Evolutionary conservation across 208 protist genomes (phyloP).

Genomic region (Trypanosoma rangeli): DNA sequence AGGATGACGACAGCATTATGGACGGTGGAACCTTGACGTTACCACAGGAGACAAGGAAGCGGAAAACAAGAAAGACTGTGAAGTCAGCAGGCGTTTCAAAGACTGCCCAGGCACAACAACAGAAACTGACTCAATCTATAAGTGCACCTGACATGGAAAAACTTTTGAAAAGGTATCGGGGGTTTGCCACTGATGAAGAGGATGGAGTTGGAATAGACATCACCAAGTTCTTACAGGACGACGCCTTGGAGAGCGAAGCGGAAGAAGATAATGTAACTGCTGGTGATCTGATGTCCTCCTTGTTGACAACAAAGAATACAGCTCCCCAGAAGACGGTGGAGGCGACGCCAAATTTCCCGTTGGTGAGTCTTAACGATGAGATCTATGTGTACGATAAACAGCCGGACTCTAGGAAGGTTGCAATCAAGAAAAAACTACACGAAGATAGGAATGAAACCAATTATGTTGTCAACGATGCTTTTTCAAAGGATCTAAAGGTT

Average conservation of each 20-base stretch:
- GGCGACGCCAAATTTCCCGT: slow-evolving; percentile 6
- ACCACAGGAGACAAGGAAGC: slow-evolving; percentile 32
- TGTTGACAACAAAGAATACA: slow-evolving; percentile 13
- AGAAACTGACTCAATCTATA: slow-evolving; percentile 66
- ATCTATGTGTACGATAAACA: slow-evolving; percentile 30
- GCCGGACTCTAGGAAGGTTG: not conserved
- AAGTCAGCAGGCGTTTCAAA: slow-evolving; percentile 14
- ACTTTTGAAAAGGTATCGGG: slow-evolving; percentile 48
- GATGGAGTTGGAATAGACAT: slow-evolving; percentile 49
- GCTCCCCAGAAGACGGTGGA: not conserved
- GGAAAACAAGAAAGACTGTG: slow-evolving; percentile 21
- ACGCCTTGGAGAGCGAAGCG: slow-evolving; percentile 32
- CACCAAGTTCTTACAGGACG: slow-evolving; percentile 47
- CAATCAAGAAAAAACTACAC: slow-evolving; percentile 2
- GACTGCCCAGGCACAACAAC: slow-evolving; percentile 54
- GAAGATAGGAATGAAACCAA: slow-evolving; percentile 16
- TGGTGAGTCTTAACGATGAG: slow-evolving; percentile 28
- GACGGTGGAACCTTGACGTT: slow-evolving; percentile 12
- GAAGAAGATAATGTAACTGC: slow-evolving; percentile 25
- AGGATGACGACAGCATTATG: slow-evolving; percentile 33
- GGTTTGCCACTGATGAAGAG: slow-evolving; percentile 35
- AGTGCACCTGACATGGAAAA: slow-evolving; percentile 68
- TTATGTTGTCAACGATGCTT: slow-evolving; percentile 28
- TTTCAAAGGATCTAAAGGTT: slow-evolving; percentile 28
- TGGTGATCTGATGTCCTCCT: slow-evolving; percentile 25